Conservation (phyloP, 495 filamentous ascomycete species). For the Aspergillus taichungensis region DNA sequence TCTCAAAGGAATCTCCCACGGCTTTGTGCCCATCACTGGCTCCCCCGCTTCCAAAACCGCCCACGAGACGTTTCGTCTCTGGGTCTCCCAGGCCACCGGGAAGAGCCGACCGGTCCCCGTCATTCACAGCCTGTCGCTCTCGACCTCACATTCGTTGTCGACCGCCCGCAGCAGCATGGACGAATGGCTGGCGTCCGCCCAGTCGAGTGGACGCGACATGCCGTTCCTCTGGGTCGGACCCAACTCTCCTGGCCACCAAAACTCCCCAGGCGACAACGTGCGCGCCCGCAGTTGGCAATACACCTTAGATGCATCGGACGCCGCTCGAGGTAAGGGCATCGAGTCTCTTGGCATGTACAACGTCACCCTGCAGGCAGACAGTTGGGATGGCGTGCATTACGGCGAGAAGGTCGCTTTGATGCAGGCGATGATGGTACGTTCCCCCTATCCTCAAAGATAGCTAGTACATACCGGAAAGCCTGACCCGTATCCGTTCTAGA, state of each 20-base stretch:
- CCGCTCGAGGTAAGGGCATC: conserved; percentile 28
- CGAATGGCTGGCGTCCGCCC: conserved; percentile 34
- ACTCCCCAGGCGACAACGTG: conserved; percentile 18
- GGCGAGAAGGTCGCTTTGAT: conserved; percentile 37
- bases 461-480: conserved; percentile 1
- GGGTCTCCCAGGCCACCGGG: conserved; percentile 12
- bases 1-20: conserved; percentile 32
- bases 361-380: conserved; percentile 36
- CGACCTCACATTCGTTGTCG: conserved; percentile 25
- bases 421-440: conserved; percentile 45
- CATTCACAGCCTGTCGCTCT: conserved; percentile 33
- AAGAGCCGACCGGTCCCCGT: conserved; percentile 36
- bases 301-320: conserved; percentile 26
- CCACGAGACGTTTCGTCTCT: conserved; percentile 18
- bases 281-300: conserved; percentile 38
- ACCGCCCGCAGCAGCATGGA: conserved; percentile 32
- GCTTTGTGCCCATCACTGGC: conserved; percentile 25
- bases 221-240: conserved; percentile 44
- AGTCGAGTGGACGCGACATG: conserved; percentile 24
- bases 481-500: conserved; percentile 10
- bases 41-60: conserved; percentile 22
- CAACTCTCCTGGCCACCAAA: conserved; percentile 35
- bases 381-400: conserved; percentile 34
- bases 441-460: not conserved
- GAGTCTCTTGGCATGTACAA: conserved; percentile 42